A percentile compares a stretch with the other conserved stretches of the same genome.
Evolutionary conservation across 2,329 filamentous ascomycete species (phyloP).

Genomic region (Epichloe bromicola): DNA sequence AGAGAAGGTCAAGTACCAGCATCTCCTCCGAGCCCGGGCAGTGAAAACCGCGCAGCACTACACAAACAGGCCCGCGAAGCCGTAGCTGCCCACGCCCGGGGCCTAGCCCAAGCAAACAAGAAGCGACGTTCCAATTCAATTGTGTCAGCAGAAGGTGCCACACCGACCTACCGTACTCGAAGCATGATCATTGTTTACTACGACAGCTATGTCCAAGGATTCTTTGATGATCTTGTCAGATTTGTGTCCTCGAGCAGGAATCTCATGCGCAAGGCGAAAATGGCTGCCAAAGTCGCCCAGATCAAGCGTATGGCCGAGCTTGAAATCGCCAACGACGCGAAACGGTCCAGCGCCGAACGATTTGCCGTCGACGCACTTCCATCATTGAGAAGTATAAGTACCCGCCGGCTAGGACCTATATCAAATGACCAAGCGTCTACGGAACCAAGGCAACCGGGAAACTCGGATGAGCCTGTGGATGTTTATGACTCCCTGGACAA

Average conservation of each 20-base stretch:
- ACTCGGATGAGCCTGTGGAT: slow-evolving; percentile 20
- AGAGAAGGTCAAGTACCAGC: slow-evolving; percentile 10
- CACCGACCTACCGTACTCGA: slow-evolving; percentile 51
- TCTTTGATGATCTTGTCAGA: slow-evolving; percentile 72
- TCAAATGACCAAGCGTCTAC: slow-evolving; percentile 11
- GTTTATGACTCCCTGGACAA: slow-evolving; percentile 66
- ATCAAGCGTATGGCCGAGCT: slow-evolving; percentile 48
- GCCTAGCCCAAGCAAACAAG: slow-evolving; percentile 35
- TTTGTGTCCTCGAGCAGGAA: slow-evolving; percentile 71
- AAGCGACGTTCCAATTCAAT: slow-evolving; percentile 39
- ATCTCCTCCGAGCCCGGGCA: slow-evolving; percentile 14
- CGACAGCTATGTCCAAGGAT: slow-evolving; percentile 72
- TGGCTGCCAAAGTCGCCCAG: slow-evolving; percentile 61
- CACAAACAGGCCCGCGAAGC: slow-evolving; percentile 31
- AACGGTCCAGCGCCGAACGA: slow-evolving; percentile 24
- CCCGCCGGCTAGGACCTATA: slow-evolving; percentile 20
- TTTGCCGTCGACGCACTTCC: slow-evolving; percentile 20
- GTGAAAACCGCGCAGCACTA: slow-evolving; percentile 7
- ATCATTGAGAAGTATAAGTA: slow-evolving; percentile 27
- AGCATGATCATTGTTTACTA: slow-evolving; percentile 84
- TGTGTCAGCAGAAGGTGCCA: slow-evolving; percentile 33
- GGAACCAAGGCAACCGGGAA: background rate
- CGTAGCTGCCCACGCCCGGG: slow-evolving; percentile 31
- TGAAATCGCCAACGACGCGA: slow-evolving; percentile 39
- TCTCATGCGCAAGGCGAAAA: slow-evolving; percentile 74